phyloP scores from a whole-genome alignment of 2,329 filamentous ascomycete genomes.

The Aspergillus brunneoviolaceus region DNA sequence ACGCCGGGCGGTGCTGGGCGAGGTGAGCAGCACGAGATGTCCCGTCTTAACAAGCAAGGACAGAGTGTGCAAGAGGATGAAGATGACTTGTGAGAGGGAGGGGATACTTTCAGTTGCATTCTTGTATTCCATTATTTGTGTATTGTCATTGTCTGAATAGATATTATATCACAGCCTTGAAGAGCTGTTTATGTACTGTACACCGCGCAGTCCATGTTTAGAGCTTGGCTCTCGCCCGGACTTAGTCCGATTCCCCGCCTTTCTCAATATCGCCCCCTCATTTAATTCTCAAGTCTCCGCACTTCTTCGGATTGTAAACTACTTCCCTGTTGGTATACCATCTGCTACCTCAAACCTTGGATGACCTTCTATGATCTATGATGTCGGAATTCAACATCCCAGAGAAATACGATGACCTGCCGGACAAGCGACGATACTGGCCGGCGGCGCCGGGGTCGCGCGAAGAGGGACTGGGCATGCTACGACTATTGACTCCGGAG shows the following conservation, averaged over 20 bases:
- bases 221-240: constrained; percentile 3
- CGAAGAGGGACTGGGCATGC: constrained; percentile 57
- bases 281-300: not conserved
- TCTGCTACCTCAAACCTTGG: too few relatives aligned
- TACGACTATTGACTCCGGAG: constrained; percentile 53
- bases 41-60: constrained; percentile 33
- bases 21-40: constrained; percentile 61
- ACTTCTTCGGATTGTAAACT: too few relatives aligned
- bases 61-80: constrained; percentile 28
- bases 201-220: not conserved
- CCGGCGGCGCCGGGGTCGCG: constrained; percentile 44
- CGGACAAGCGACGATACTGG: constrained; percentile 53
- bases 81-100: constrained; percentile 32
- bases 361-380: not conserved
- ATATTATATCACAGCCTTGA: not conserved
- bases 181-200: not conserved
- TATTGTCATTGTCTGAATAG: constrained; percentile 9
- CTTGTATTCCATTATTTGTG: constrained; percentile 13
- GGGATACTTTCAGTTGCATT: constrained; percentile 1
- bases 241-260: constrained; percentile 15
- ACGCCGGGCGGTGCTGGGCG: constrained; percentile 37
- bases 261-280: constrained; percentile 5
- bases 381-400: constrained; percentile 28
- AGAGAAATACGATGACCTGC: constrained; percentile 43
- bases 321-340: too few relatives aligned